phyloP scores from a whole-genome alignment of 768 basidiomycete genomes.

The Auricularia heimuer region DNA sequence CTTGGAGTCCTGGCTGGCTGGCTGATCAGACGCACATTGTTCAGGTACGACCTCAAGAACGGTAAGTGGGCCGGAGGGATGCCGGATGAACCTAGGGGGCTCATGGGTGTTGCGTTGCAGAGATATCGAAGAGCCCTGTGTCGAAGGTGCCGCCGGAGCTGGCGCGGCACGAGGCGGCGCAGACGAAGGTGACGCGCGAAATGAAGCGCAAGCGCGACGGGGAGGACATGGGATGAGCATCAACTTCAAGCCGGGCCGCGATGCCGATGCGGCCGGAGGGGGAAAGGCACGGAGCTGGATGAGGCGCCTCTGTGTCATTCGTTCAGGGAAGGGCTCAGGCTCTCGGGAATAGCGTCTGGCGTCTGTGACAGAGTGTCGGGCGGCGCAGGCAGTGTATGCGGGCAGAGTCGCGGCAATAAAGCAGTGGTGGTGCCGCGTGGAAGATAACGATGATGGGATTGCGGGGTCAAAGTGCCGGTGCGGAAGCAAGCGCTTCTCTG shows the following conservation, averaged over 20 bases:
- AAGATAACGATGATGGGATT: background rate
- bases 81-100: background rate
- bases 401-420: background rate
- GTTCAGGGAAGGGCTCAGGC: background rate
- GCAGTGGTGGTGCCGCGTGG: background rate
- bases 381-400: background rate
- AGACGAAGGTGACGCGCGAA: conserved; percentile 82
- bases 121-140: conserved; percentile 89
- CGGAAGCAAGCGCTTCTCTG: background rate
- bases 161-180: conserved; percentile 84
- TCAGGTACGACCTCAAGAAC: conserved; percentile 91
- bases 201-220: conserved; percentile 91
- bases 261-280: background rate
- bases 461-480: background rate
- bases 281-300: background rate
- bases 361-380: background rate
- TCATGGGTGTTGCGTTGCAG: conserved; percentile 26
- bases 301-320: background rate
- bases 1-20: conserved; percentile 1
- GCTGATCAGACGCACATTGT: conserved; percentile 9
- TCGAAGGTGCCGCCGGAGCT: conserved; percentile 83
- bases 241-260: background rate
- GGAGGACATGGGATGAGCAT: conserved; percentile 38
- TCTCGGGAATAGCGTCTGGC: background rate
- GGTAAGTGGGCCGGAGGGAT: conserved; percentile 33